These are phyloP conservation scores for Botrytis medusae DNA, from an alignment of 2,329 filamentous ascomycete species.

Conservation along the genomic window DNA sequence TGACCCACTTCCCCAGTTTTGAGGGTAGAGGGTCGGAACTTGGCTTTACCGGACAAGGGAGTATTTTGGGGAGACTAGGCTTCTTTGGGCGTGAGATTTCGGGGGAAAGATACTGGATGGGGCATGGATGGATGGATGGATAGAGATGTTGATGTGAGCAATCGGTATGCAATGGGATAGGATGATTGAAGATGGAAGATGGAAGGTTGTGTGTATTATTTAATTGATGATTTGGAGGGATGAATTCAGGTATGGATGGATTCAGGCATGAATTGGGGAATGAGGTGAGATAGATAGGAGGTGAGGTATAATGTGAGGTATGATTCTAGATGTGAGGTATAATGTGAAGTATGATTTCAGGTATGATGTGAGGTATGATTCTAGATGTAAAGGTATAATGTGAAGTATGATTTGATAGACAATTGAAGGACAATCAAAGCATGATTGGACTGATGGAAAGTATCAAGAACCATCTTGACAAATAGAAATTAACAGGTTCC, in stretches of 20 bases:
- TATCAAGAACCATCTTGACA: background rate
- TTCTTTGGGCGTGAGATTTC: background rate
- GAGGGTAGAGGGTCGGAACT: background rate
- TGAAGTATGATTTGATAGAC: background rate
- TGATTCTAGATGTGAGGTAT: background rate
- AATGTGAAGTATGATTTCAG: background rate
- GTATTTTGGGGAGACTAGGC: background rate
- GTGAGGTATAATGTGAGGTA: background rate
- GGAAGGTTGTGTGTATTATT: background rate
- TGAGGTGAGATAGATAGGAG: too few species aligned
- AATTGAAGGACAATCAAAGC: too few species aligned
- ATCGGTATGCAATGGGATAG: background rate
- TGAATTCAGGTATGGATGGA: background rate
- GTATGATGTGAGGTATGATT: background rate
- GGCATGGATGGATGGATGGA: background rate
- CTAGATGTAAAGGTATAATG: background rate
- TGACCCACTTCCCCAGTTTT: slow-evolving; percentile 21
- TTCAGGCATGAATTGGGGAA: background rate
- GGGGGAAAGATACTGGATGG: background rate
- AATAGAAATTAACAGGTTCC: background rate
- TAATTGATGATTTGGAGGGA: background rate
- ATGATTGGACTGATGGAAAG: background rate
- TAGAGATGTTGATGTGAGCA: background rate
- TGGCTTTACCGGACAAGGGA: slow-evolving; percentile 8
- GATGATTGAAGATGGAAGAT: background rate